phyloP scores from a whole-genome alignment of 2,329 filamentous ascomycete species.

The Aspergillus sp. region DNA sequence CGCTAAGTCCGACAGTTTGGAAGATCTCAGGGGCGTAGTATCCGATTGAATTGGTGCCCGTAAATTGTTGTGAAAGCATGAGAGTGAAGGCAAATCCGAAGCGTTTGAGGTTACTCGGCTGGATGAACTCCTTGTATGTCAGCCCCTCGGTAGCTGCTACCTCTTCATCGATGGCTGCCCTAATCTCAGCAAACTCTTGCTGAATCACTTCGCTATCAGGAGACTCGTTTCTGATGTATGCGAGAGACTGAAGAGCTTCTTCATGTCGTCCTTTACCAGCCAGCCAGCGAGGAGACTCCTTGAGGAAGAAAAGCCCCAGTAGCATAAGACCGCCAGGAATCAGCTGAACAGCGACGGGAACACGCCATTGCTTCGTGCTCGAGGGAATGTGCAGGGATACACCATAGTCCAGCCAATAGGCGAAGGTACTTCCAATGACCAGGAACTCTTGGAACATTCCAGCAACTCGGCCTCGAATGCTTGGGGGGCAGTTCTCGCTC shows the following conservation, averaged over 20 bases:
- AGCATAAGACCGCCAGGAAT: constrained; percentile 55
- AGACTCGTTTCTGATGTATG: constrained; percentile 39
- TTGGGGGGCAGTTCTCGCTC: constrained; percentile 36
- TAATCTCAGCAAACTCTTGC: constrained; percentile 42
- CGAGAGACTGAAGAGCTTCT: constrained; percentile 44
- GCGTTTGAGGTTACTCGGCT: constrained; percentile 41
- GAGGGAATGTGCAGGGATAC: constrained; percentile 48
- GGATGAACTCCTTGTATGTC: constrained; percentile 44
- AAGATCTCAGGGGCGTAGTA: constrained; percentile 45
- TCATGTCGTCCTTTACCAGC: constrained; percentile 52
- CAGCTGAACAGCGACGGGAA: constrained; percentile 56
- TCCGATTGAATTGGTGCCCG: constrained; percentile 42
- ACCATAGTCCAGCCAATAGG: constrained; percentile 57
- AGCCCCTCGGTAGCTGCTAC: constrained; percentile 42
- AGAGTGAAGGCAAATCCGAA: constrained; percentile 39
- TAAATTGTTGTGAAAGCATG: constrained; percentile 47
- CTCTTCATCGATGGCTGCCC: constrained; percentile 46
- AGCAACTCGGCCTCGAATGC: constrained; percentile 37
- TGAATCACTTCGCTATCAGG: constrained; percentile 28
- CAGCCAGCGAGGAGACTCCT: constrained; percentile 57
- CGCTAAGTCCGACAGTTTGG: constrained; percentile 36
- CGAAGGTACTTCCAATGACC: constrained; percentile 49
- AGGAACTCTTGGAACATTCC: constrained; percentile 42
- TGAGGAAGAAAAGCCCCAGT: constrained; percentile 53
- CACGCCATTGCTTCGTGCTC: constrained; percentile 54